Conservation (phyloP, 129 eudicot species). For the Daucus carota region DH1_v3.0 NC_030384.2:43632001-43632500, state of each 20-base stretch:
- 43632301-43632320: constrained; percentile 76
- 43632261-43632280: constrained; percentile 50
- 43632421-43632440: constrained; percentile 27
- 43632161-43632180: constrained; percentile 48
- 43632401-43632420: constrained; percentile 39
- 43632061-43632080: constrained; percentile 68
- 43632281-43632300: constrained; percentile 79
- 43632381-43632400: constrained; percentile 32
- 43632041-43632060: constrained; percentile 67
- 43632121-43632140: constrained; percentile 77
- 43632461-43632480: constrained; percentile 48
- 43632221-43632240: constrained; percentile 68
- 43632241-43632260: constrained; percentile 71
- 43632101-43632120: constrained; percentile 56
- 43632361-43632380: constrained; percentile 42
- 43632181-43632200: constrained; percentile 68
- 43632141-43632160: constrained; percentile 53
- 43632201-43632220: constrained; percentile 81
- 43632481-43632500: constrained; percentile 55
- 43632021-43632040: constrained; percentile 72
- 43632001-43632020: constrained; percentile 68
- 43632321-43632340: constrained; percentile 77
- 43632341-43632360: constrained; percentile 78
- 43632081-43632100: constrained; percentile 72
- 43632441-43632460: constrained; percentile 23